These are phyloP conservation scores for Penicillium cosmopolitanum DNA, from an alignment of 495 filamentous ascomycete genomes.

Conservation along the genomic window DNA sequence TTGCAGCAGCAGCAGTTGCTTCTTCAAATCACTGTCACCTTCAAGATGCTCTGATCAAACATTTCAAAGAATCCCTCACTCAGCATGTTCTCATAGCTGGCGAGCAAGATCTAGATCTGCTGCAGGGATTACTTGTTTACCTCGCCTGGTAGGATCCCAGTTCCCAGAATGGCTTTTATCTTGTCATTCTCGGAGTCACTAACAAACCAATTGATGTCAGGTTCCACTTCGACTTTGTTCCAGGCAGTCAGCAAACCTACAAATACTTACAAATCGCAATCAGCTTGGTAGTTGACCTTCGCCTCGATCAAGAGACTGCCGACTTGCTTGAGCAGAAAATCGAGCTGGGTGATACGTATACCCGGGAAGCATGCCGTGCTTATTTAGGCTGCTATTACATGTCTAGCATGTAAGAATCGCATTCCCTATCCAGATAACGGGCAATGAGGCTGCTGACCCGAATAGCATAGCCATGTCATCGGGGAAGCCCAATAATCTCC, in stretches of 20 bases:
- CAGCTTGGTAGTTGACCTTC: conserved; percentile 25
- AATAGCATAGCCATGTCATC: conserved; percentile 19
- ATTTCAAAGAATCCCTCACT: conserved; percentile 15
- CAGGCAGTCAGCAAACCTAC: conserved; percentile 18
- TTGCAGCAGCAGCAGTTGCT: conserved; percentile 24
- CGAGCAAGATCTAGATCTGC: conserved; percentile 29
- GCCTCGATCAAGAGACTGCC: conserved; percentile 1
- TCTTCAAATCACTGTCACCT: conserved; percentile 16
- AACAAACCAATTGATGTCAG: background rate
- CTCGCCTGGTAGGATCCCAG: conserved; percentile 25
- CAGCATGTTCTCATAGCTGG: conserved; percentile 21
- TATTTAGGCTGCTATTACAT: conserved; percentile 25
- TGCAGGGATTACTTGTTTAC: conserved; percentile 30
- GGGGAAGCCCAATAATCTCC: conserved; percentile 17
- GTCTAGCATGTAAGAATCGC: conserved; percentile 19
- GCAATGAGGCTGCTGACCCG: conserved; percentile 8
- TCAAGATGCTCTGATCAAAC: conserved; percentile 17
- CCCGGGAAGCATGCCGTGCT: conserved; percentile 16
- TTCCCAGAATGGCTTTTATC: background rate
- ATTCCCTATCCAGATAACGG: conserved; percentile 3
- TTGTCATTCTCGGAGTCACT: background rate
- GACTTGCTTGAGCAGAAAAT: conserved; percentile 12
- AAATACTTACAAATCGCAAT: conserved; percentile 26
- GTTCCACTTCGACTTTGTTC: conserved; percentile 21
- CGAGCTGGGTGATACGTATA: conserved; percentile 11